These are phyloP conservation scores for Cercospora berteroae DNA, from an alignment of 2,329 filamentous ascomycete species.

Conservation along the genomic window DNA sequence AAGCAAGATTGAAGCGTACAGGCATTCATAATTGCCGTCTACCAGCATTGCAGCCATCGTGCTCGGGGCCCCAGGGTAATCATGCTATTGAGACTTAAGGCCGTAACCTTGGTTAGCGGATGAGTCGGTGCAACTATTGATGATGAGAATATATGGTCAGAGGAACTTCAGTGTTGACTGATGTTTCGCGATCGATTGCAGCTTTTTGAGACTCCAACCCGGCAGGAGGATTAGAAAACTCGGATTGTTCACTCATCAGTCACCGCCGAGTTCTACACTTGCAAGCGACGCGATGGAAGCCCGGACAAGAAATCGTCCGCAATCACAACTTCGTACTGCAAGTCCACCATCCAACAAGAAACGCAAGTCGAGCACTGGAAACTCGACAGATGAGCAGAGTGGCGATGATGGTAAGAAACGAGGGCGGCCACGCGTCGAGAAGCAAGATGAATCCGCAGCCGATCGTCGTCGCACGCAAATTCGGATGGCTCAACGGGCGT, in stretches of 20 bases:
- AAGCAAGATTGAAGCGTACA: not conserved
- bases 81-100: not conserved
- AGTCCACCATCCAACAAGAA: conserved; percentile 10
- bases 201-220: not conserved
- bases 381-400: conserved; percentile 24
- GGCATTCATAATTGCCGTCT: not conserved
- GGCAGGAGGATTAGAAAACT: not conserved
- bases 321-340: not conserved
- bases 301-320: not conserved
- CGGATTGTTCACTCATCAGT: not conserved
- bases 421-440: conserved; percentile 72
- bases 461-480: conserved; percentile 86
- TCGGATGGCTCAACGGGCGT: conserved; percentile 79
- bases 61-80: not conserved
- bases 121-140: not conserved
- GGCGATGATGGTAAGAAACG: conserved; percentile 52
- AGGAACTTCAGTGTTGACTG: not conserved
- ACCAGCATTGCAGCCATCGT: not conserved
- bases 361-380: conserved; percentile 18
- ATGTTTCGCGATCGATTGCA: not conserved
- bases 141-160: not conserved
- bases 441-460: conserved; percentile 72
- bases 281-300: conserved; percentile 6
- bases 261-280: not conserved
- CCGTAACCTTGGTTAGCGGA: not conserved